Base-by-base conservation (phyloP, 768 basidiomycete species). In the Gyrodon lividus region DNA sequence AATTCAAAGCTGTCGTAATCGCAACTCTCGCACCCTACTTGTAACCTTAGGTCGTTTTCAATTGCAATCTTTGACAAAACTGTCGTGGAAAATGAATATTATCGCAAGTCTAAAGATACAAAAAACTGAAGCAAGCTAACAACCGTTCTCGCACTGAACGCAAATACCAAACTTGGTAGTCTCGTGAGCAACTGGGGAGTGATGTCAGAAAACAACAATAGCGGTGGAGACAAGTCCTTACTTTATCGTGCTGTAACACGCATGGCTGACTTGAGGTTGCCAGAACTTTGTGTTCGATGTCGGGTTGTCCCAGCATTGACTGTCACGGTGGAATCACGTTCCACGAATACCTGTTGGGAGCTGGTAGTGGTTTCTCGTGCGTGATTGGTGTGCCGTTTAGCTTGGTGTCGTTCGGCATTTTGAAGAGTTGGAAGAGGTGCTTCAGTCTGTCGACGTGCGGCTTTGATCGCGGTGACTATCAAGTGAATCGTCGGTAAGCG, bases 251-350 rank as follows among this genome's bases (percentile, higher is more conserved):
- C 57, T 50, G 64, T 48, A 17, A 62, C 58, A 31, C 73, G 72
- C 61, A 70, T 59, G 37, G 68, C 65, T 30, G 67, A 73, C 44
- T 71, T 77, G 58, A 72, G 64, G 44, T 63, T 71, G 31, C 60
- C 47, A 37, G 62, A 59, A 31, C 69, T 67, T 41, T 48, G 68
- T 46, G 61, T 69, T 31, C 64, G 66, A 50, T 62, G 68, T 52
- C 65, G 66, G 14, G 42, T 45, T 34, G 60, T 56, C n/a, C 52
- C 58, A 31, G 71, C 57, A 40, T 65, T 65, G 40, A 72, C 43
- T 8, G 61, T 67, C 13, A 63, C 60, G 14, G 55, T 50, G 14
- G 67, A 52, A 48, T 69, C 61, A 35, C 56, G 69, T 43, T 69
- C 69, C 6, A 63, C 59, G 17, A 65, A 31, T 46, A 69, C 48